Conservation (phyloP, 371 early-diverging fungal species). For the Sanchytrium tribonematis region DNA sequence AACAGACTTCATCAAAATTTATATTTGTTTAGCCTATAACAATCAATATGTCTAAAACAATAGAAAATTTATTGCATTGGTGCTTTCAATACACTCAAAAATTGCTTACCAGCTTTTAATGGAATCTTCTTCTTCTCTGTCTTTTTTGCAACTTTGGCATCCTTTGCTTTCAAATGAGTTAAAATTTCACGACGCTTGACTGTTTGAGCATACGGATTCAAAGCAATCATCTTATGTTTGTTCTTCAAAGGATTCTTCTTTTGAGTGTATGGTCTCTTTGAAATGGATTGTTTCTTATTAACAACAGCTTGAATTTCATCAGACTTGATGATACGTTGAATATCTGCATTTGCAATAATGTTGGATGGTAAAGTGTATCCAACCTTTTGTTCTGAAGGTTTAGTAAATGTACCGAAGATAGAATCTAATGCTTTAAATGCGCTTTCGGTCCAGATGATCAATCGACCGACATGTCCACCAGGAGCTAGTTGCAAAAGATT, state of each 20-base stretch:
- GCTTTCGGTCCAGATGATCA: slow-evolving; percentile 96
- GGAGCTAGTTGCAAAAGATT: slow-evolving; percentile 97
- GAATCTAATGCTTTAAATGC: slow-evolving; percentile 83
- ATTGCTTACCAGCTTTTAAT: too few species aligned
- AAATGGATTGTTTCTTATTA: too few species aligned
- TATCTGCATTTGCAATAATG: slow-evolving; percentile 77
- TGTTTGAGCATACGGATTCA: slow-evolving; percentile 85
- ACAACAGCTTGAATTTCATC: slow-evolving; percentile 87
- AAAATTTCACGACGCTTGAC: slow-evolving; percentile 37
- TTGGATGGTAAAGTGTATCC: slow-evolving; percentile 67
- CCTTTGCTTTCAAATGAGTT: neutral
- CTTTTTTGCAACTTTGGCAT: neutral
- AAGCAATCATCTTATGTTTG: slow-evolving; percentile 55
- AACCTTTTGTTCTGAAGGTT: slow-evolving; percentile 58
- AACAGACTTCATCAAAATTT: too few species aligned
- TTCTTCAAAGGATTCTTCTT: slow-evolving; percentile 95
- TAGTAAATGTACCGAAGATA: slow-evolving; percentile 71
- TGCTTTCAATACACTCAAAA: too few species aligned
- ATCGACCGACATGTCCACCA: slow-evolving; percentile 98
- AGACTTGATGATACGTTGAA: slow-evolving; percentile 87
- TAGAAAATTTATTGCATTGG: too few species aligned
- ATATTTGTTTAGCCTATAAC: too few species aligned
- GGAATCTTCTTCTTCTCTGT: too few species aligned
- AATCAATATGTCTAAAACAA: too few species aligned
- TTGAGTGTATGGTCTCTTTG: slow-evolving; percentile 32